Conservation (phyloP, 495 filamentous ascomycete species). For the Apiosordaria backusii region DNA sequence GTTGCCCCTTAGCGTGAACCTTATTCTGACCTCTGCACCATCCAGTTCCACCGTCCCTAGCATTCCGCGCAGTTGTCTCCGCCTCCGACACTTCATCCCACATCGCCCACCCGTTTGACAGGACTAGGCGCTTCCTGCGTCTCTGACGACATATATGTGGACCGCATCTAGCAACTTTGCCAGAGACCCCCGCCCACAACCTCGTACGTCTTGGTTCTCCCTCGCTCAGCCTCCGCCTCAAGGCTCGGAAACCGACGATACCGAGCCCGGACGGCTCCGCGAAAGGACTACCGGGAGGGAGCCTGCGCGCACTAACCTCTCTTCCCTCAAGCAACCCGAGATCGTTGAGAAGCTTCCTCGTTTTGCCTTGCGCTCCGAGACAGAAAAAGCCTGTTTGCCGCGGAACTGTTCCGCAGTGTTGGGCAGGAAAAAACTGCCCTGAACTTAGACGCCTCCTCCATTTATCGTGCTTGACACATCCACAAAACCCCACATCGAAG, state of each 20-base stretch:
- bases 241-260: too few relatives aligned
- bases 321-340: background rate
- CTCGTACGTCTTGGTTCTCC: too few relatives aligned
- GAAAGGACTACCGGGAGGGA: background rate
- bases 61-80: too few relatives aligned
- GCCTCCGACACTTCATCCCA: background rate
- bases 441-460: background rate
- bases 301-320: background rate
- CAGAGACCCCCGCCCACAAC: too few relatives aligned
- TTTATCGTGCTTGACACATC: background rate
- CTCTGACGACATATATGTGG: background rate
- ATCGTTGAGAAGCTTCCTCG: too few relatives aligned
- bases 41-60: background rate
- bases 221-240: too few relatives aligned
- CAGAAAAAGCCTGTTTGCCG: background rate
- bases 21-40: conserved; percentile 13
- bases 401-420: background rate
- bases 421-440: background rate
- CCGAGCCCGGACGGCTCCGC: too few relatives aligned
- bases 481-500: background rate
- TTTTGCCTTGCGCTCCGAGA: too few relatives aligned
- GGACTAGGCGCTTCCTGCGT: background rate
- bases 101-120: background rate
- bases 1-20: conserved; percentile 18
- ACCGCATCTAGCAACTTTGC: too few relatives aligned